Percentiles rank a stretch among this genome's conserved stretches.
phyloP scores from a whole-genome alignment of 1,139 yeast genomes.

The Hemisphaericaspora lyxosophila region DNA sequence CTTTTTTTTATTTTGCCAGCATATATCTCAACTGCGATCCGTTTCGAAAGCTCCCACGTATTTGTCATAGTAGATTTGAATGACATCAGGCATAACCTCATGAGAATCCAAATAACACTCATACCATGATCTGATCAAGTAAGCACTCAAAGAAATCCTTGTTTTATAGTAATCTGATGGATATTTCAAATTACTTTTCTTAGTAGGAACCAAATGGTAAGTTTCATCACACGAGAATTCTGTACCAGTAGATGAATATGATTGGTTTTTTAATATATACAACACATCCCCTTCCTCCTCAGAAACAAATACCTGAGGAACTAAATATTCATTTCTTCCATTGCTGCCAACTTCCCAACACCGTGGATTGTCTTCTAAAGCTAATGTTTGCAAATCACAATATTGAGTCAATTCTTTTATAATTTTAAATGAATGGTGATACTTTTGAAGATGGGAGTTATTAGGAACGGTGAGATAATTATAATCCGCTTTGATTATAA shows the following conservation, averaged over 20 bases:
- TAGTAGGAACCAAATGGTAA: not conserved
- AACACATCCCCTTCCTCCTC: not conserved
- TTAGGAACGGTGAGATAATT: slow-evolving; percentile 10
- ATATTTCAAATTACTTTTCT: not conserved
- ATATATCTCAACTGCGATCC: too few species aligned
- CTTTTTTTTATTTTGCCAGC: too few species aligned
- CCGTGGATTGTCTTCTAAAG: not conserved
- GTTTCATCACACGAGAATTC: not conserved
- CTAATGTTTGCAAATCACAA: not conserved
- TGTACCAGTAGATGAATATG: not conserved
- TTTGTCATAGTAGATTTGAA: not conserved
- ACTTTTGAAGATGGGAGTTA: not conserved
- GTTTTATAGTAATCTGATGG: not conserved
- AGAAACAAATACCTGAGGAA: not conserved
- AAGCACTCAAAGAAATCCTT: not conserved
- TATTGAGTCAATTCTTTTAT: not conserved
- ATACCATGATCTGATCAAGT: not conserved
- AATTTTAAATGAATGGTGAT: not conserved
- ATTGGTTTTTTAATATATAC: not conserved
- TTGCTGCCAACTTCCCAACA: too few species aligned
- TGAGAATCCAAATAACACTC: not conserved
- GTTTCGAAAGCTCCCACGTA: not conserved
- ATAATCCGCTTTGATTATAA: slow-evolving; percentile 8
- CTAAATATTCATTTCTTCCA: not conserved
- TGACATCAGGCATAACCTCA: not conserved